Evolutionary conservation across 2,329 filamentous ascomycete genomes (phyloP), one percentile per base, ranked within the genome.

Genomic region (Apiospora malaysiana): DNA sequence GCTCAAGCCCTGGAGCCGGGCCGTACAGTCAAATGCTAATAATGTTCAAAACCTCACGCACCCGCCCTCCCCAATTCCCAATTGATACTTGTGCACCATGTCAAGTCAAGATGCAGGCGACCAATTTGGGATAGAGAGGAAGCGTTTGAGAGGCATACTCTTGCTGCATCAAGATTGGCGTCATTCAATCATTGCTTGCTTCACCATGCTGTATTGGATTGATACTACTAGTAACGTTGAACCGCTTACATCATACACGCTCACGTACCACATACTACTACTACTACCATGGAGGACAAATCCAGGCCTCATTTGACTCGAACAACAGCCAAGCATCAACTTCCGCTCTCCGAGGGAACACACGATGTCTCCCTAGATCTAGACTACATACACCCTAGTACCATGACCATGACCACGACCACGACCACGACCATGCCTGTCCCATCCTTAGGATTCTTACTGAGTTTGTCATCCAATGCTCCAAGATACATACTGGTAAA

Each of bases 41-140:
- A 6, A 32, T 32, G 32, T 32, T 32, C 32, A 32, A 32, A 32
- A 59, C 27, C 27, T n/a, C 51, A 37, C 18, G n/a, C 27, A 16
- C 37, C 5, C 51, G 2, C 4, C 16, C 18, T 27, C 23, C n/a
- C 45, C 18, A 46, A n/a, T n/a, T n/a, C n/a, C n/a, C n/a, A n/a
- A n/a, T n/a, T n/a, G n/a, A n/a, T n/a, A n/a, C n/a, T n/a, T n/a
- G n/a, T n/a, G n/a, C 27, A 51, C 14, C 47, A 49, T 63, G 40
- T 63, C 32, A 27, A 63, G 32, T 63, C 56, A 63, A 63, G 32
- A 63, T 63, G 56, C 56, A 63, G 56, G 56, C 56, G 56, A 40
- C 56, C 32, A 63, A 63, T 63, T 63, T 63, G 56, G 56, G 56
- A 63, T 63, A n/a, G 32, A 40, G 56, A 63, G 18, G 32, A n/a